Evolutionary conservation across 2,329 filamentous ascomycete genomes (phyloP), one percentile per base, ranked within the genome.

Genomic region (Pseudocercospora fijiensis): DNA sequence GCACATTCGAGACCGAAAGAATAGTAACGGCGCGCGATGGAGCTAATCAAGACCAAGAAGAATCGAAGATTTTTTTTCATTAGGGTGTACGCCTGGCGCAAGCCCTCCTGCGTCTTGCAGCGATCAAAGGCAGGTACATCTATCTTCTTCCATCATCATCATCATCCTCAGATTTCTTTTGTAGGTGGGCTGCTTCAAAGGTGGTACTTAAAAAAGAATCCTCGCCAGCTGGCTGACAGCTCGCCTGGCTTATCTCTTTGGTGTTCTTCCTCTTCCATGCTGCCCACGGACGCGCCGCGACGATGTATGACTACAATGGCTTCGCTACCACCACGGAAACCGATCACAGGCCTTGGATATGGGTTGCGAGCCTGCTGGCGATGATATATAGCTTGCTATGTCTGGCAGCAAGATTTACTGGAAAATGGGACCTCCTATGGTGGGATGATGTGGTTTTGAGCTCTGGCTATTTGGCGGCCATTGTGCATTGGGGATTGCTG

Each of bases 361-460:
- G 68, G 68, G 65, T 67, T 3, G 61, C 65, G n/a, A 61, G 60
- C 11, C 41, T 70, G 6, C 57, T 70, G 33, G 55, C 64, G 20
- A 55, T 70, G 43, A 58, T 70, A 22, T 70, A 70, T 65, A 67
- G 64, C 63, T 45, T 70, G 33, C 33, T 70, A 6, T 67, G 66
- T 59, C 66, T 70, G 49, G 65, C 59, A 11, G 68, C 68, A 26
- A 52, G 68, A 30, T 43, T 65, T 11, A 59, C 57, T 3, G 63
- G 60, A 4, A 70, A 70, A 65, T 68, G 68, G 68, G 68, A 61
- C 16, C 49, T 70, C 27, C 58, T 70, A 20, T 70, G 68, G 68
- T 68, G 57, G 53, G 68, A 70, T 59, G 68, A 70, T 56, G 20
- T 64, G 4, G 57, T 67, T n/a, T 60, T 70, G 26, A 55, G 60